Base-by-base conservation (phyloP, 192 early-diverging fungal genomes). In the Podila epicladia region DNA sequence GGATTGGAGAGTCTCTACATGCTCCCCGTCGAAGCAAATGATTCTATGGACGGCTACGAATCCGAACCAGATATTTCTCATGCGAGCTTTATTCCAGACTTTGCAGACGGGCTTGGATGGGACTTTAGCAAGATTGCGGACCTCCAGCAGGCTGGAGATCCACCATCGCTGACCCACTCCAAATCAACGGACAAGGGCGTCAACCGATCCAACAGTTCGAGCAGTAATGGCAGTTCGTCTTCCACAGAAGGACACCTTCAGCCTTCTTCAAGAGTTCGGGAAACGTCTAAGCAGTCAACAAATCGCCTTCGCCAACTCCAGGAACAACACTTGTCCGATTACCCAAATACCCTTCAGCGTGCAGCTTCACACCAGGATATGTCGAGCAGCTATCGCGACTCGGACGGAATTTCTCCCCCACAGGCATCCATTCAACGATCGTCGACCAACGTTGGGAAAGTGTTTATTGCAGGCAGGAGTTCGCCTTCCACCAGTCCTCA, bases 1-100 rank as follows among this genome's bases (percentile, higher is more conserved):
- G 77, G 72, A 29, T 32, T 80, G 67, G 77, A 80, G n/a, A 80
- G 71, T 33, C 71, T 80, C 5, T 73, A 80, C 38, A 80, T 73
- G 71, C 48, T 73, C 24, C 66, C 77, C 29, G 71, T 73, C 4
- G 77, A 73, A 9, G 13, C 71, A 24, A 55, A n/a, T 2, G 53
- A n/a, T 2, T 60, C 77, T 12, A 64, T 61, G 9, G 77, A 80
- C 24, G 77, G 77, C 8, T 80, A 80, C 32, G 77, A 73, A 60
- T 80, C 77, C 12, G 77, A 80, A 15, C 77, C 77, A 20, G 77
- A 80, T 17, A 58, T 49, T 9, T 45, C 48, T 2, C 77, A 63
- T 45, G 49, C 48, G 5, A 62, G 62, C 37, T 5, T 57, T 1
- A 29, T 65, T 22, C 71, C 67, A 2, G 77, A 73, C 9, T 80